Evolutionary conservation across 2,329 filamentous ascomycete genomes (phyloP), one percentile per base, ranked within the genome.

Genomic region (Cytospora piceicola): DNA sequence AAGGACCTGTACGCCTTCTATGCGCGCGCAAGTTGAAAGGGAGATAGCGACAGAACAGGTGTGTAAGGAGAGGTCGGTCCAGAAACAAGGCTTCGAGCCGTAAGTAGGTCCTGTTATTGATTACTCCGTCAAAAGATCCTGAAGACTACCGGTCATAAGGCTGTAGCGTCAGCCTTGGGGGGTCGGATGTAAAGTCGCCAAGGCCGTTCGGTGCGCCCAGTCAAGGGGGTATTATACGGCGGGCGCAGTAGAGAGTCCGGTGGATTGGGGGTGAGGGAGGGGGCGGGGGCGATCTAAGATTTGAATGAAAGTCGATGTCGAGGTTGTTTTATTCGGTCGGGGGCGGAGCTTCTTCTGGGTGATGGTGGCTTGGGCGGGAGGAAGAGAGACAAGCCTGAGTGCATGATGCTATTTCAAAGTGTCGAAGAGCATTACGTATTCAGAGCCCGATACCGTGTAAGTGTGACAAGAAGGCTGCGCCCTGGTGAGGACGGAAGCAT

Each of bases 361-460:
- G 56, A 66, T 61, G 66, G 66, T 61, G 66, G 63, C 66, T 66
- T 66, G 57, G 64, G 64, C 66, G 59, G 66, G 54, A 66, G 59
- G 36, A 60, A 36, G 63, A 62, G 60, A 55, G 66, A 66, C 60
- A 57, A 58, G 66, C 66, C 66, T 61, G 64, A 57, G 66, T 54
- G 66, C 66, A 68, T 68, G 59, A 65, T 68, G 66, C 63, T 68
- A 60, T 64, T 63, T 59, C 51, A 55, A 46, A 68, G 56, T 32
- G 57, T 63, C 54, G 51, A 63, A 59, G 59, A 58, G 63, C 63
- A 65, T 68, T 68, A 66, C 63, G 59, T 68, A 65, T 64, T 54
- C 59, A 61, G 58, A 42, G 53, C 59, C 63, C 49, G 54, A 54
- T 24, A 55, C 52, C 39, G 54, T 64, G 63, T 65, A 61, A 58